Percentiles rank a stretch among this genome's conserved stretches.
These are phyloP conservation scores for Cryptococcus sp. DNA, from an alignment of 1,284 basidiomycete genomes.

Conservation along the genomic window DNA sequence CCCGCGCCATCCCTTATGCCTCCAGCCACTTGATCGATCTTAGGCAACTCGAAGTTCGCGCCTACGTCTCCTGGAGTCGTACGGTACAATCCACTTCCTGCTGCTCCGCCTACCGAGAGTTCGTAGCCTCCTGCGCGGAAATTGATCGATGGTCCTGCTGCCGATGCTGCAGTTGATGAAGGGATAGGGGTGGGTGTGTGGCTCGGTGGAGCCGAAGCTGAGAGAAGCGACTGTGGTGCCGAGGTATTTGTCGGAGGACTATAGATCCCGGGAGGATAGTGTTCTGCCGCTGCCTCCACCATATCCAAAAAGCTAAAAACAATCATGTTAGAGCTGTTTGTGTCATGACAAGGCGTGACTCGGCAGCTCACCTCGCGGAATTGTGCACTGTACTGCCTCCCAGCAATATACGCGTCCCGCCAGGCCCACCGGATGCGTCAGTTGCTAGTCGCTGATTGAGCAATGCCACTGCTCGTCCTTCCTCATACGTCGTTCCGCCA, in stretches of 20 bases:
- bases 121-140: slow-evolving; percentile 88
- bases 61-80: slow-evolving; percentile 62
- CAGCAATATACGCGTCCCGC: slow-evolving; percentile 70
- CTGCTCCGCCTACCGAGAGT: slow-evolving; percentile 81
- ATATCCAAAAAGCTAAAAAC: slow-evolving; percentile 51
- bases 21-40: slow-evolving; percentile 62
- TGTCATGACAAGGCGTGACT: not conserved
- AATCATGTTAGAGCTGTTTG: not conserved
- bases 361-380: slow-evolving; percentile 68
- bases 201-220: slow-evolving; percentile 61
- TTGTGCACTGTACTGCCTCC: slow-evolving; percentile 93
- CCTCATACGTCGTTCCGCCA: slow-evolving; percentile 91
- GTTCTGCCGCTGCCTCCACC: slow-evolving; percentile 47
- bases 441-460: slow-evolving; percentile 74
- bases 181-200: slow-evolving; percentile 6
- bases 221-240: slow-evolving; percentile 61
- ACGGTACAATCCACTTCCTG: slow-evolving; percentile 78
- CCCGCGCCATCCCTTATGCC: slow-evolving; percentile 66
- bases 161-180: slow-evolving; percentile 56
- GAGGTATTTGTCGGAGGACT: slow-evolving; percentile 30
- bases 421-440: slow-evolving; percentile 52
- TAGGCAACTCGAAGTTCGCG: slow-evolving; percentile 69
- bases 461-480: slow-evolving; percentile 77
- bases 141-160: slow-evolving; percentile 58
- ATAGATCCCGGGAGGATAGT: slow-evolving; percentile 50